Evolutionary conservation across 352 stramenopile genomes (phyloP).

Genomic region (Phytophthora cryptogea): DNA sequence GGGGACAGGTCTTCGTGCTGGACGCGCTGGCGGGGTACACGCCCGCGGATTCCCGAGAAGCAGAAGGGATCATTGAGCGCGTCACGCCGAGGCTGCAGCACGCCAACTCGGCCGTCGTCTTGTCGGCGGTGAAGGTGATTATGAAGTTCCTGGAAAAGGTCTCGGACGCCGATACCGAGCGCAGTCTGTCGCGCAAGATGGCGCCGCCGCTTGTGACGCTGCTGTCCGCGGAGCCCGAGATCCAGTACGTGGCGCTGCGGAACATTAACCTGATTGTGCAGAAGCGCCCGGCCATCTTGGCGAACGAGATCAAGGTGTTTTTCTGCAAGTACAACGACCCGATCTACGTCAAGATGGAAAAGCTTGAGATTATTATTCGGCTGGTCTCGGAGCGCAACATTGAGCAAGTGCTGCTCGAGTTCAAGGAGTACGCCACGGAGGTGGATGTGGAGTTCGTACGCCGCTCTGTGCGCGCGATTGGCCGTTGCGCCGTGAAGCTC

Average conservation of each 20-base stretch:
- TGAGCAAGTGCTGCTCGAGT: constrained; percentile 97
- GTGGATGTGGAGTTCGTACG: constrained; percentile 99
- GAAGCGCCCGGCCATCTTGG: constrained; percentile 95
- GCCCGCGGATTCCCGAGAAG: constrained; percentile 95
- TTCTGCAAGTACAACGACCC: constrained; percentile 99
- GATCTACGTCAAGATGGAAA: constrained; percentile 97
- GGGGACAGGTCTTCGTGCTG: constrained; percentile 99
- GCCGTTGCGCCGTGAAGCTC: constrained; percentile 97
- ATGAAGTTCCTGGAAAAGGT: constrained; percentile 97
- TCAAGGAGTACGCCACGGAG: constrained; percentile 99
- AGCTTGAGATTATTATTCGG: constrained; percentile 99
- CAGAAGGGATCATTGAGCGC: constrained; percentile 98
- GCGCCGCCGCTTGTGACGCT: constrained; percentile 98
- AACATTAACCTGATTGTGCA: constrained; percentile 99
- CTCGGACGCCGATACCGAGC: constrained; percentile 92
- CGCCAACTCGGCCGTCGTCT: constrained; percentile 98
- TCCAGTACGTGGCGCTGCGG: constrained; percentile 98
- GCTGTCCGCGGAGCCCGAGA: constrained; percentile 98
- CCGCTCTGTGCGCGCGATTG: constrained; percentile 96
- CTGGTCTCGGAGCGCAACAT: constrained; percentile 98
- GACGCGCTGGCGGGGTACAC: constrained; percentile 96
- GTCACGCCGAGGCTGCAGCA: constrained; percentile 98
- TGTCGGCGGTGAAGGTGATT: constrained; percentile 97
- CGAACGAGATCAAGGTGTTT: constrained; percentile 96
- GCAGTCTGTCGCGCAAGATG: constrained; percentile 94